Evolutionary conservation across 768 basidiomycete genomes (phyloP).

Genomic region (Cyclocybe aegerita): DNA sequence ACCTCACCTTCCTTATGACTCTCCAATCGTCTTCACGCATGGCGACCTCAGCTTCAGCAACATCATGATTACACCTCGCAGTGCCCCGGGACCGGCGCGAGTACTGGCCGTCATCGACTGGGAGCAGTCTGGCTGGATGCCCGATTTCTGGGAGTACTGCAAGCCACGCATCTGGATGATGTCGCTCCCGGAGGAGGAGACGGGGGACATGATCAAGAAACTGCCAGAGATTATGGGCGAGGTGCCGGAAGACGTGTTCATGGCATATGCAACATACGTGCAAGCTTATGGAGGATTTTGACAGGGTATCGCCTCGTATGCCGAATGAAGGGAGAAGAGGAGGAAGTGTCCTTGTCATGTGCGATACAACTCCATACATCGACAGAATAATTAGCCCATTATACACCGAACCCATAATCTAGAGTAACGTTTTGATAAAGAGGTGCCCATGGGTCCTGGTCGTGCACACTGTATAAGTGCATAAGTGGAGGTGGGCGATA

Average conservation of each 20-base stretch:
- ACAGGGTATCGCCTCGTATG: background rate
- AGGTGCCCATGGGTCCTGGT: no score
- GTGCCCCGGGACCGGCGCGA: background rate
- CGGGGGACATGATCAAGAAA: background rate
- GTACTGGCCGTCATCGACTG: constrained; percentile 13
- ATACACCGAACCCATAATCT: no score
- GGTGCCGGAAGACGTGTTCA: background rate
- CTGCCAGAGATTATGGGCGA: background rate
- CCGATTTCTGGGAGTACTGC: constrained; percentile 10
- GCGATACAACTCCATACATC: no score
- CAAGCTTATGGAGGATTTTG: background rate
- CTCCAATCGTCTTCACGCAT: constrained; percentile 14
- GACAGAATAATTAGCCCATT: no score
- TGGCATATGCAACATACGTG: background rate
- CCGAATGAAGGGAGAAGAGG: no score
- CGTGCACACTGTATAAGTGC: no score
- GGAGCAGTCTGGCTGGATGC: constrained; percentile 16
- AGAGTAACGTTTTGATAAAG: no score
- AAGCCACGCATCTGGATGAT: background rate
- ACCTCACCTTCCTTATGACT: background rate
- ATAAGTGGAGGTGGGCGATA: no score
- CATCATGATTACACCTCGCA: constrained; percentile 8
- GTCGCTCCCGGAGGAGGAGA: background rate
- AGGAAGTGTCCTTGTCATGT: no score
- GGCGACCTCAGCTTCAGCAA: constrained; percentile 11